Base-by-base conservation (phyloP, 1,284 basidiomycete species). In the Fistulinella cinereoalba region DNA sequence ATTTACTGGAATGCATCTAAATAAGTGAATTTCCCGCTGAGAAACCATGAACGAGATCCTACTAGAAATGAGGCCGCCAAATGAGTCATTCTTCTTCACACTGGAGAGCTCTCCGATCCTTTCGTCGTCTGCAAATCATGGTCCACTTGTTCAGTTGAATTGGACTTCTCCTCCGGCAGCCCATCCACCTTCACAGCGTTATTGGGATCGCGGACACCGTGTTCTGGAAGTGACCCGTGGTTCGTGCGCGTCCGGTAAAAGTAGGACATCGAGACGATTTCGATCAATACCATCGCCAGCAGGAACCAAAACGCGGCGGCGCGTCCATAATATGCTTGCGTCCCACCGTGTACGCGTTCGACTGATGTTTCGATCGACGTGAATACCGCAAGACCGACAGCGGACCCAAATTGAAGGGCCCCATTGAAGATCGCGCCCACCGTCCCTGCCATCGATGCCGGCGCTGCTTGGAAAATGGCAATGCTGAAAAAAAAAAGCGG, bases 351-450 rank as follows among this genome's bases (percentile, higher is more conserved):
- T 16, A 28, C 55, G 25, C 37, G 47, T 51, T 73, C 68, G 13
- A 80, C 64, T 33, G 72, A 73, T 1, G 72, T 68, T 62, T 76
- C 62, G 51, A 81, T 79, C 6, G 76, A 74, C 15, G 42, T 66
- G 25, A 73, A 67, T 6, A 71, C 71, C 6, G 79, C 72, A 37
- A 74, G 62, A 13, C 74, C 75, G 19, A 75, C 61, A 2, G 79
- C 79, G 4, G 70, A 70, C 19, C 79, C 78, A 41, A 77, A 65
- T 58, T 81, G 76, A 0, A 80, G 68, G 10, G 75, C 75, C 19
- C 71, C 69, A 48, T 77, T 77, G 65, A 79, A 79, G 25, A 81
- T 73, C 2, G 80, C 79, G 15, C 77, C 77, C 3, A 79, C 72
- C 1, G 72, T 75, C 33, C 80, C 79, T 1, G 77, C 69, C 61